Evolutionary conservation across 108 stramenopile genomes (phyloP).

Genomic region (Thalassiosira profunda): DNA sequence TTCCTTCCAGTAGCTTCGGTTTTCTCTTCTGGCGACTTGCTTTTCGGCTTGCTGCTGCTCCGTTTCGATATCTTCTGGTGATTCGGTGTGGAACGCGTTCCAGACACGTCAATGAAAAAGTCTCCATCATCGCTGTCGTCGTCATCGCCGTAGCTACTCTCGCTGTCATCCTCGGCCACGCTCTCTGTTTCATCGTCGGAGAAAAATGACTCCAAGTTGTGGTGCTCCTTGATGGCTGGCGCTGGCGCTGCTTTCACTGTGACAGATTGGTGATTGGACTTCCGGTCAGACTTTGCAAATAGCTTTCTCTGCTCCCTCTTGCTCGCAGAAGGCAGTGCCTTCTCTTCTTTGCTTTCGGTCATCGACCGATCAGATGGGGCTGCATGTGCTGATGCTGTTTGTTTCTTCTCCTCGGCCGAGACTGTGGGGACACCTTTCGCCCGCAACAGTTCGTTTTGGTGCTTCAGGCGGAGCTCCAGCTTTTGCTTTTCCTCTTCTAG

Average conservation of each 20-base stretch:
- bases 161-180: slow-evolving; percentile 13
- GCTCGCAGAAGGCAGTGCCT: background rate
- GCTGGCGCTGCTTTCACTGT: slow-evolving; percentile 2
- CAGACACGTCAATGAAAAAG: slow-evolving; percentile 33
- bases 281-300: slow-evolving; percentile 20
- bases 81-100: slow-evolving; percentile 14
- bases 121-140: slow-evolving; percentile 40
- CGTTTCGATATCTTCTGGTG: background rate
- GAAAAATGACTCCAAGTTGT: slow-evolving; percentile 42
- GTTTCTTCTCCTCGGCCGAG: background rate
- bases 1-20: too few species aligned
- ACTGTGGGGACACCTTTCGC: background rate
- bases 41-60: too few species aligned
- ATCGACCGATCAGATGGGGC: background rate
- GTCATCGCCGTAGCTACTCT: slow-evolving; percentile 22
- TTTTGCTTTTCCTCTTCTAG: slow-evolving; percentile 23
- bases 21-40: too few species aligned
- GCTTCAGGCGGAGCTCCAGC: slow-evolving; percentile 7
- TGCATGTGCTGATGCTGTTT: background rate
- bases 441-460: background rate
- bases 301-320: slow-evolving; percentile 9
- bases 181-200: slow-evolving; percentile 34
- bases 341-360: background rate
- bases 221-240: background rate
- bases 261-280: slow-evolving; percentile 1